Conservation (phyloP, 139 green algal species). For the Coccomyxa sp. region DNA sequence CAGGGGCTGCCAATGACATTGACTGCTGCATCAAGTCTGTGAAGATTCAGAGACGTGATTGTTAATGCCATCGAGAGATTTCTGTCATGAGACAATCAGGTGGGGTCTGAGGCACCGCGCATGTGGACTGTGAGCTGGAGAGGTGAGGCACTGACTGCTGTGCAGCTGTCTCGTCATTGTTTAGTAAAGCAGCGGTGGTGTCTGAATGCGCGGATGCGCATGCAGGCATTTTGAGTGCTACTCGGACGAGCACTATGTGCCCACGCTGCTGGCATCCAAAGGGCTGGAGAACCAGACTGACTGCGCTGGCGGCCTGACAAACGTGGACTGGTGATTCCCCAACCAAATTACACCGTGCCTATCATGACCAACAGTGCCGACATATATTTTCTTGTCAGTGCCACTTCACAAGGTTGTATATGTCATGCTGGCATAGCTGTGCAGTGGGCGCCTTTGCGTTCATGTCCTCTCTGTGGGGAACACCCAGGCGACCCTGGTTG, state of each 20-base stretch:
- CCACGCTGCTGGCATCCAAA: slow-evolving; percentile 22
- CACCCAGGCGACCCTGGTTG: too few relatives aligned
- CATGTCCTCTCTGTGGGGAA: too few relatives aligned
- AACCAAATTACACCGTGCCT: too few relatives aligned
- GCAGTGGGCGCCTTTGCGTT: too few relatives aligned
- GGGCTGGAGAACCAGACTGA: slow-evolving; percentile 21
- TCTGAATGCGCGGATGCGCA: background rate
- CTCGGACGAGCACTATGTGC: slow-evolving; percentile 32
- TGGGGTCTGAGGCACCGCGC: background rate
- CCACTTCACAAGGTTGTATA: too few relatives aligned
- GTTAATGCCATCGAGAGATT: too few relatives aligned
- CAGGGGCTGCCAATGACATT: background rate
- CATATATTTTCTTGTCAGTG: too few relatives aligned
- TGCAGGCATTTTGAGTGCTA: background rate
- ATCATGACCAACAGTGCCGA: too few relatives aligned
- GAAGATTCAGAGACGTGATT: too few relatives aligned
- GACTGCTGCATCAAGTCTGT: background rate
- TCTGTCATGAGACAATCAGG: background rate
- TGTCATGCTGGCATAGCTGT: too few relatives aligned
- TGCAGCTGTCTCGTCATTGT: background rate
- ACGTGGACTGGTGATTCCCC: background rate
- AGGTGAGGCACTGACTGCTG: background rate
- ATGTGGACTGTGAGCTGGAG: background rate
- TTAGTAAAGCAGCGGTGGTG: background rate
- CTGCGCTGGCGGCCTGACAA: slow-evolving; percentile 4